These are phyloP conservation scores for Acer yangbiense DNA, from an alignment of 345 rosid species.

Conservation along the genomic window DNA sequence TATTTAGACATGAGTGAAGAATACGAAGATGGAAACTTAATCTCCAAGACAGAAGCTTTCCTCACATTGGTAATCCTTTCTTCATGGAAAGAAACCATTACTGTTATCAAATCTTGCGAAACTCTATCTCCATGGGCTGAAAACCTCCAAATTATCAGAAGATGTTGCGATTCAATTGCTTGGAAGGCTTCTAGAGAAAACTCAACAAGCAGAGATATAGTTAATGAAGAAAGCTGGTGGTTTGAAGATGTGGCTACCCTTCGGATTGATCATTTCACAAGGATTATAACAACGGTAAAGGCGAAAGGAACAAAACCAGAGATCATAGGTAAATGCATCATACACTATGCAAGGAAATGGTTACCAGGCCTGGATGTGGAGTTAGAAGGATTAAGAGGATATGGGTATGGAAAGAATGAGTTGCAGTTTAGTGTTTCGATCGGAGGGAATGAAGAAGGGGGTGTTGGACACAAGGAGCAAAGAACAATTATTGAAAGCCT, in stretches of 20 bases:
- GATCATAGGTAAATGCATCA: conserved; percentile 56
- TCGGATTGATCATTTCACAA: conserved; percentile 67
- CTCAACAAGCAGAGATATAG: conserved; percentile 32
- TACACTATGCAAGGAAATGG: conserved; percentile 61
- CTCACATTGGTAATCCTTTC: conserved; percentile 76
- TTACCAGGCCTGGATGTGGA: conserved; percentile 55
- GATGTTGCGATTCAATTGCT: conserved; percentile 84
- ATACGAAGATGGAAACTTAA: conserved; percentile 73
- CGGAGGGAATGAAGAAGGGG: conserved; percentile 39
- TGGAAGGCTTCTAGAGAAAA: conserved; percentile 64
- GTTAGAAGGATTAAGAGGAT: conserved; percentile 58
- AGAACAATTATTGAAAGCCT: conserved; percentile 67
- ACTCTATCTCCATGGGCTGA: conserved; percentile 85
- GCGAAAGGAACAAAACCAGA: conserved; percentile 60
- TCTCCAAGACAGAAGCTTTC: conserved; percentile 78
- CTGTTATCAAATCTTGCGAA: conserved; percentile 70
- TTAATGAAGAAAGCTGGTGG: conserved; percentile 44
- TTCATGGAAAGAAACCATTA: conserved; percentile 82
- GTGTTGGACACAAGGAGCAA: conserved; percentile 50
- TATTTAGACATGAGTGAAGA: conserved; percentile 89
- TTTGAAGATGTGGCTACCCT: conserved; percentile 56
- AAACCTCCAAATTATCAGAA: conserved; percentile 78
- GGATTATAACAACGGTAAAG: conserved; percentile 60
- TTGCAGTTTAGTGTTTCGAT: conserved; percentile 53
- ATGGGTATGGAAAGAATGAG: conserved; percentile 61